phyloP scores from a whole-genome alignment of 1,139 yeast genomes.

The Diutina neorugosa region DNA sequence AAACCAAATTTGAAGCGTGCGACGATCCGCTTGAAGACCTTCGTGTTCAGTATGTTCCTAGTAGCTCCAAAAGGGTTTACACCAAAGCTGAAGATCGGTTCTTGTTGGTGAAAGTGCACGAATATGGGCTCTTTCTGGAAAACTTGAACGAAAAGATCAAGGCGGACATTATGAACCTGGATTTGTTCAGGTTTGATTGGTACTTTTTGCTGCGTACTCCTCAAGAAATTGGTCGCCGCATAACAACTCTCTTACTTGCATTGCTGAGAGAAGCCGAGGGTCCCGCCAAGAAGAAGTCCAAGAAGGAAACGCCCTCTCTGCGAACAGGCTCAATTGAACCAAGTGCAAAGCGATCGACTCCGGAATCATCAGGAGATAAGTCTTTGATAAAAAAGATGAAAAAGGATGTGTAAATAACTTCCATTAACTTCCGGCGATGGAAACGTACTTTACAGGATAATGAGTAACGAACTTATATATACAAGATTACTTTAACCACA shows the following conservation, averaged over 20 bases:
- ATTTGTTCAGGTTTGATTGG: slow-evolving; percentile 82
- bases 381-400: neutral
- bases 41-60: slow-evolving; percentile 77
- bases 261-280: slow-evolving; percentile 53
- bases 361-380: slow-evolving; percentile 4
- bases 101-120: slow-evolving; percentile 57
- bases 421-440: slow-evolving; percentile 1
- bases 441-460: neutral
- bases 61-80: slow-evolving; percentile 76
- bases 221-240: slow-evolving; percentile 72
- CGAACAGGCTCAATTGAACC: slow-evolving; percentile 12
- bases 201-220: slow-evolving; percentile 76
- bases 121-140: slow-evolving; percentile 64
- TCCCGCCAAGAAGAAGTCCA: slow-evolving; percentile 22
- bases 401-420: neutral
- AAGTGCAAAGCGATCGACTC: slow-evolving; percentile 8
- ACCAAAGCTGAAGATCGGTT: slow-evolving; percentile 83
- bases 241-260: slow-evolving; percentile 66
- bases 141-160: slow-evolving; percentile 65
- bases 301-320: slow-evolving; percentile 10
- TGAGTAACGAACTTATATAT: neutral
- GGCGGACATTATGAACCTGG: slow-evolving; percentile 61
- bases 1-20: slow-evolving; percentile 48
- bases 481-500: slow-evolving; percentile 4
- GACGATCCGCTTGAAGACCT: slow-evolving; percentile 68